Percentiles rank a stretch among this genome's conserved stretches.
Conservation (phyloP, 2,329 filamentous ascomycete species). For the Colletotrichum zoysiae region DNA sequence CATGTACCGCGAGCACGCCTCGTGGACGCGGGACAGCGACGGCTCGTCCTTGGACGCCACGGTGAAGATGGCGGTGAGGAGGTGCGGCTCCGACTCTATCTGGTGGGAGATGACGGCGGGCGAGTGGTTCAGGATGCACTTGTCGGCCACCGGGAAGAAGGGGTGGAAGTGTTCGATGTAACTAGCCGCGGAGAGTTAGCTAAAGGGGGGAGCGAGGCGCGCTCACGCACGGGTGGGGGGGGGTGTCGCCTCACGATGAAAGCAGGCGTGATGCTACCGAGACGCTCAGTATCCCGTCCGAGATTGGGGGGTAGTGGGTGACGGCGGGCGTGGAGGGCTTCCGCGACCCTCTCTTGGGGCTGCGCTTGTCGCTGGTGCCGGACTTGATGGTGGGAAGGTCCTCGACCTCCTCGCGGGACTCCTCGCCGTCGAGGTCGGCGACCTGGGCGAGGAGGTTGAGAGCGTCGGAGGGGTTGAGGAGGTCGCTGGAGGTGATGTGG, state of each 20-base stretch:
- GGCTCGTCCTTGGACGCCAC: conserved; percentile 79
- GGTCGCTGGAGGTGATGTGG: conserved; percentile 55
- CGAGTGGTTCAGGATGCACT: conserved; percentile 70
- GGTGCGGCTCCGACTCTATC: conserved; percentile 67
- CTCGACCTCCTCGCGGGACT: conserved; percentile 32
- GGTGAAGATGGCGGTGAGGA: conserved; percentile 77
- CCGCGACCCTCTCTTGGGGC: conserved; percentile 10
- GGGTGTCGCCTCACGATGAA: conserved; percentile 39
- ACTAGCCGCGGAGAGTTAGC: conserved; percentile 50
- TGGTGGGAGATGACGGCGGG: conserved; percentile 68
- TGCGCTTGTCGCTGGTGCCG: conserved; percentile 38
- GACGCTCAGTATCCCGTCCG: conserved; percentile 47
- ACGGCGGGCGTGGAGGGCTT: conserved; percentile 16
- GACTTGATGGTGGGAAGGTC: conserved; percentile 30
- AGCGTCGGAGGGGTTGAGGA: conserved; percentile 58
- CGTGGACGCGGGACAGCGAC: conserved; percentile 72
- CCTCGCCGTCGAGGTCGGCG: conserved; percentile 52
- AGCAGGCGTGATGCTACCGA: conserved; percentile 42
- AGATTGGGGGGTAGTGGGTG: conserved; percentile 50
- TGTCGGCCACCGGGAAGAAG: conserved; percentile 76
- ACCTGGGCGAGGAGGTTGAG: conserved; percentile 57
- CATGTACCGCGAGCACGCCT: conserved; percentile 77
- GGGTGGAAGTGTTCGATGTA: conserved; percentile 77
- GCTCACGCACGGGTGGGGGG: conserved; percentile 38
- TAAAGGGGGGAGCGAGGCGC: too few species aligned